Base-by-base conservation (phyloP, 805 yeast species). In the Sugiyamaella qingdaonensis region DNA sequence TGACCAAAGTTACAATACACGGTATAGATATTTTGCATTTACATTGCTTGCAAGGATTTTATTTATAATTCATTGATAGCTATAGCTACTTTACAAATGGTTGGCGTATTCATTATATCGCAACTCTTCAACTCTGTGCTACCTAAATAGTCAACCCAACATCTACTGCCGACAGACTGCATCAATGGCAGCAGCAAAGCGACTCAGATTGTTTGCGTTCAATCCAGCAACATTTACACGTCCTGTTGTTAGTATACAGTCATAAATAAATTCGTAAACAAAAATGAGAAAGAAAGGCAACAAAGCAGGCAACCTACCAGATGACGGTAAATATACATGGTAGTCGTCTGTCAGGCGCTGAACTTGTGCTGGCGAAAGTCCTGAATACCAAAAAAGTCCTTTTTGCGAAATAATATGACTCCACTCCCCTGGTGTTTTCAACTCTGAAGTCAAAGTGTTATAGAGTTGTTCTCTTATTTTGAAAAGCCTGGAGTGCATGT, bases 351-450 rank as follows among this genome's bases (percentile, higher is more conserved):
- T 67, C 58, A 91, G 75, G 60, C 86, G 78, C 49, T 77, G 78
- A 52, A 86, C 95, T 81, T 88, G 91, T 31, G 80, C 85, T 27
- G 85, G 74, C 5, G 78, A 70, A 61, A 91, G 78, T 1, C 96
- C 98, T 29, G 97, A 91, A 73, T 84, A 91, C 34, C 96, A 88
- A 68, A 91, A 91, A 97, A 91, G 91, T 63, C 98, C 98, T 56
- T 86, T 85, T 75, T 92, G 98, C 57, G 76, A 75, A 45, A 82
- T 84, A 63, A 91, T 87, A 72, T 91, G 97, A 61, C 81, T 85
- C 97, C 97, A 91, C 63, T 76, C 79, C 48, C 96, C 96, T 32
- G 96, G 95, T 21, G 97, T 89, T 19, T 72, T 71, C 57, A 87
- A 79, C 49, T 71, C 69, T 44, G 77, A 78, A 56, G 18, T 41